phyloP scores from a whole-genome alignment of 2,329 filamentous ascomycete species.

The Cordyceps cateniannulata region DNA sequence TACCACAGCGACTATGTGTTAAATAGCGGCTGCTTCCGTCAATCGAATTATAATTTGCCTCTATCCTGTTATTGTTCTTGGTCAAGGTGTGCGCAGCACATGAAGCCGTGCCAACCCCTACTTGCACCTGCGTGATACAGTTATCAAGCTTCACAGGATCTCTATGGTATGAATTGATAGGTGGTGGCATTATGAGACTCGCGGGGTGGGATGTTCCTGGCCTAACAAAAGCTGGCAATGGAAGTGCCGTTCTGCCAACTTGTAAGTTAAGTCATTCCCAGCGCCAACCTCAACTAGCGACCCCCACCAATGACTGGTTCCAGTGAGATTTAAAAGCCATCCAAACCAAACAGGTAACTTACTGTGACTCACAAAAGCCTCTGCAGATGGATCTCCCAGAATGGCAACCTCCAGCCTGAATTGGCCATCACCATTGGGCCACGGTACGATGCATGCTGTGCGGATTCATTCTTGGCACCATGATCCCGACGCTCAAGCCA shows the following conservation, averaged over 20 bases:
- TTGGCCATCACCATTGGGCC: background rate
- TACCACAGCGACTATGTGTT: background rate
- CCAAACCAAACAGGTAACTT: background rate
- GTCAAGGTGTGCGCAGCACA: background rate
- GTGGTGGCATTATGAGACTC: background rate
- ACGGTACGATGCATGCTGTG: background rate
- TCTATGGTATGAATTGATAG: background rate
- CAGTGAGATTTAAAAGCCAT: slow-evolving; percentile 3
- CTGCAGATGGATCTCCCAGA: background rate
- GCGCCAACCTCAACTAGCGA: background rate
- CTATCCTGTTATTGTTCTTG: background rate
- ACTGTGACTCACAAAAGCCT: slow-evolving; percentile 8
- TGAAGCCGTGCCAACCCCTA: background rate
- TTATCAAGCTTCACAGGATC: background rate
- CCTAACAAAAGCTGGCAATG: too few species aligned
- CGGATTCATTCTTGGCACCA: background rate
- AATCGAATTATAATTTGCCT: background rate
- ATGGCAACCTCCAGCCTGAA: background rate
- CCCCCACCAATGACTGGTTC: slow-evolving; percentile 6
- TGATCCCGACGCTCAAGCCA: background rate
- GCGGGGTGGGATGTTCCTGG: background rate
- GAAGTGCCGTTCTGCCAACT: background rate
- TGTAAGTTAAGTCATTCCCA: background rate
- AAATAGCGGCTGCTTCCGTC: background rate
- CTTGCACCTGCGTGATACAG: too few species aligned